Evolutionary conservation across 441 rosid genomes (phyloP).

Genomic region (Breynia disticha): DNA sequence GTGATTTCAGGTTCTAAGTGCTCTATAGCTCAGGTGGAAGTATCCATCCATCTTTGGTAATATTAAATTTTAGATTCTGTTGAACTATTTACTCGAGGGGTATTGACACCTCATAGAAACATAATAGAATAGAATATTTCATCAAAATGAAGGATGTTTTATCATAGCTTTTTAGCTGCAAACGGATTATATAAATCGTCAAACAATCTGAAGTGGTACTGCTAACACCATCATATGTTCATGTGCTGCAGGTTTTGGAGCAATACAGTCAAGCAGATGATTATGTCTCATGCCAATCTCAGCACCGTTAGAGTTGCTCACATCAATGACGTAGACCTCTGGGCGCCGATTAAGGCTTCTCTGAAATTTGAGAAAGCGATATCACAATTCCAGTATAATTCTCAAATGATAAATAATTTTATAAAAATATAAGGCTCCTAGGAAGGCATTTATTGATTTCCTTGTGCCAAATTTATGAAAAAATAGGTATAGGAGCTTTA

Average conservation of each 20-base stretch:
- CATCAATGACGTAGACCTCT: slow-evolving; percentile 90
- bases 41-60: slow-evolving; percentile 18
- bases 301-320: slow-evolving; percentile 61
- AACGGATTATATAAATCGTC: not conserved
- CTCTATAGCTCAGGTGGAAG: slow-evolving; percentile 66
- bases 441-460: no score
- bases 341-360: slow-evolving; percentile 88
- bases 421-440: no score
- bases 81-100: not conserved
- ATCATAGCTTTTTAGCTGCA: not conserved
- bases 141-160: no score
- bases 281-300: slow-evolving; percentile 75
- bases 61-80: no score
- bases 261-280: slow-evolving; percentile 56
- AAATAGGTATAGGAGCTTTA: no score
- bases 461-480: no score
- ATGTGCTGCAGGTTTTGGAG: slow-evolving; percentile 39
- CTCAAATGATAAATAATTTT: no score
- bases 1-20: slow-evolving; percentile 72
- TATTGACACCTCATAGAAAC: no score
- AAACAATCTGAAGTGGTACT: not conserved
- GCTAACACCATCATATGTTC: not conserved
- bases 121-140: no score
- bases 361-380: slow-evolving; percentile 38
- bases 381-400: slow-evolving; percentile 21